Conservation (phyloP, 768 basidiomycete species). For the Lactifluus echinatus region DNA sequence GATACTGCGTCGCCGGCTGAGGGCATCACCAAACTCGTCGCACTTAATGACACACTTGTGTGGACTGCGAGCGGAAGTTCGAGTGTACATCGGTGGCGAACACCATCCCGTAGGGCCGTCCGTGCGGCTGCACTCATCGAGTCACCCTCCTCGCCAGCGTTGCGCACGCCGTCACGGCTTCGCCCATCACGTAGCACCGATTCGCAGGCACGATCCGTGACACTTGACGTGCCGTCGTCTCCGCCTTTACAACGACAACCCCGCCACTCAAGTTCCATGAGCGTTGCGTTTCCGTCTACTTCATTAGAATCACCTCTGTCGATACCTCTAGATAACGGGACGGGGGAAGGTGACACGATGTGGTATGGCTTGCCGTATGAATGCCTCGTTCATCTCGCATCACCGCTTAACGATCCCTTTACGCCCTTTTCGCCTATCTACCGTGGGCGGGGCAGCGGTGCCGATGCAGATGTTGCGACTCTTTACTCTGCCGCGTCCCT, state of each 20-base stretch:
- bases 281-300: background rate
- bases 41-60: slow-evolving; percentile 72
- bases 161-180: background rate
- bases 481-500: slow-evolving; percentile 82
- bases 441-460: slow-evolving; percentile 27
- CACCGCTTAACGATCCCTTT: slow-evolving; percentile 46
- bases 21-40: slow-evolving; percentile 76
- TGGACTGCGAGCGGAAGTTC: slow-evolving; percentile 89
- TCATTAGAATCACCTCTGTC: slow-evolving; percentile 1
- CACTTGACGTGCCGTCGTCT: slow-evolving; percentile 14
- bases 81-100: slow-evolving; percentile 72
- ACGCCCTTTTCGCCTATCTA: slow-evolving; percentile 38
- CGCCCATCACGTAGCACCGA: slow-evolving; percentile 17
- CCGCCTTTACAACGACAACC: slow-evolving; percentile 20
- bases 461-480: slow-evolving; percentile 75
- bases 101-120: slow-evolving; percentile 42
- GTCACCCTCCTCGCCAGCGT: background rate
- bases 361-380: slow-evolving; percentile 62
- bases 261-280: slow-evolving; percentile 23
- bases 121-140: slow-evolving; percentile 25
- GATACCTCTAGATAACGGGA: slow-evolving; percentile 6
- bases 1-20: slow-evolving; percentile 39
- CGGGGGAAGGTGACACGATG: slow-evolving; percentile 28
- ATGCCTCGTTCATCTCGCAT: slow-evolving; percentile 58
- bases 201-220: slow-evolving; percentile 14